A percentile compares a stretch with the other conserved stretches of the same genome.
Conservation (phyloP, 2,329 filamentous ascomycete genomes). For the Alternaria sp. region DNA sequence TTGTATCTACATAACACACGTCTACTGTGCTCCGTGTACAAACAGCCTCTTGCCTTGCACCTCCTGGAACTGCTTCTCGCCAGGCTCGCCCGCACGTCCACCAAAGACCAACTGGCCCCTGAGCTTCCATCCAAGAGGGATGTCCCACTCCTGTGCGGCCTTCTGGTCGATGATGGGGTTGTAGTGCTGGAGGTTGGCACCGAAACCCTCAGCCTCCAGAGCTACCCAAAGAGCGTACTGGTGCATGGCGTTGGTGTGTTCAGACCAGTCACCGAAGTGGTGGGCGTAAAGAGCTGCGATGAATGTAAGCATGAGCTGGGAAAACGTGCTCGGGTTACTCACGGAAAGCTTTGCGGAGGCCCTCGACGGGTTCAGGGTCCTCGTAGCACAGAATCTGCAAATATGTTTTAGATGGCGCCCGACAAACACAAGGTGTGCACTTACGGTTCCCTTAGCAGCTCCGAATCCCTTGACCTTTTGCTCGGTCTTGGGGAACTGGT, state of each 20-base stretch:
- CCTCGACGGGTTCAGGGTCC: constrained; percentile 73
- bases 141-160: constrained; percentile 73
- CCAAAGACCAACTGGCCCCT: constrained; percentile 89
- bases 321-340: not conserved
- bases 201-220: constrained; percentile 83
- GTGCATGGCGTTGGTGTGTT: constrained; percentile 82
- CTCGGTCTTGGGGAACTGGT: constrained; percentile 66
- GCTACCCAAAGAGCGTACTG: constrained; percentile 84
- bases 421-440: constrained; percentile 40
- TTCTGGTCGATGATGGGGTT: constrained; percentile 83
- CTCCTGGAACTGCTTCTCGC: constrained; percentile 71
- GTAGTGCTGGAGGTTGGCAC: constrained; percentile 93
- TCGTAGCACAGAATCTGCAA: constrained; percentile 82
- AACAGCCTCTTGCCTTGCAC: constrained; percentile 68
- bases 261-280: constrained; percentile 79
- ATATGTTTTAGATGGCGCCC: constrained; percentile 15
- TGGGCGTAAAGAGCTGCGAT: constrained; percentile 71
- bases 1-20: not conserved
- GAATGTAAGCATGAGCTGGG: not conserved
- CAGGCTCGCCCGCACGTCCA: constrained; percentile 62
- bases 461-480: constrained; percentile 68
- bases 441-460: constrained; percentile 77
- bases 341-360: constrained; percentile 71
- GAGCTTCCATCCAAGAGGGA: constrained; percentile 78
- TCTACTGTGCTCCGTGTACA: constrained; percentile 48